These are phyloP conservation scores for Achaetomium macrosporum DNA, from an alignment of 2,329 filamentous ascomycete genomes.

Conservation along the genomic window DNA sequence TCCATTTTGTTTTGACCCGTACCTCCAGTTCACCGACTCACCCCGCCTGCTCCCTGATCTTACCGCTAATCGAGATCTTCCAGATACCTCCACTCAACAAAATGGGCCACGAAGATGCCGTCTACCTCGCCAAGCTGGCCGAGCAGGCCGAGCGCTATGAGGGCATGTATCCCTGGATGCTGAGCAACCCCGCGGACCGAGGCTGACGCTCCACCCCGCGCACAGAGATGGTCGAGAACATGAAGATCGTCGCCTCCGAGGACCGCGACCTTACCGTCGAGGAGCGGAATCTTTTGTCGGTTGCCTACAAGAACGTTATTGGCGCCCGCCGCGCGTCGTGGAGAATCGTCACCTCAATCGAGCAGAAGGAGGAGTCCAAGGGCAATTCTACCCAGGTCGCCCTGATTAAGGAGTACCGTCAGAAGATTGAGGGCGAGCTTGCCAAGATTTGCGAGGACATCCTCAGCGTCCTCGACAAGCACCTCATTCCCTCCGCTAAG, in stretches of 20 bases:
- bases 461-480: slow-evolving; percentile 86
- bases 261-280: slow-evolving; percentile 80
- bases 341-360: slow-evolving; percentile 97
- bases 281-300: slow-evolving; percentile 94
- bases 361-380: slow-evolving; percentile 99
- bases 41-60: slow-evolving; percentile 9
- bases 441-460: slow-evolving; percentile 98
- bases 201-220: slow-evolving; percentile 12
- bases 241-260: slow-evolving; percentile 95
- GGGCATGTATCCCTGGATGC: slow-evolving; percentile 54
- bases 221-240: slow-evolving; percentile 98
- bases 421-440: slow-evolving; percentile 96
- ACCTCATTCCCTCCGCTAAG: slow-evolving; percentile 90
- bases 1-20: slow-evolving; percentile 6
- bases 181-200: slow-evolving; percentile 7
- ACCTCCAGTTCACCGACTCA: slow-evolving; percentile 14
- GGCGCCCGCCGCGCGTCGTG: slow-evolving; percentile 93
- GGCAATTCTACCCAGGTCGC: slow-evolving; percentile 85
- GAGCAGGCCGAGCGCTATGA: slow-evolving; percentile 99
- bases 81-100: slow-evolving; percentile 34
- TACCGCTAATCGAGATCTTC: slow-evolving; percentile 24
- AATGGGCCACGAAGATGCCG: slow-evolving; percentile 99
- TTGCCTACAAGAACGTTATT: slow-evolving; percentile 99
- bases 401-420: slow-evolving; percentile 95
- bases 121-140: slow-evolving; percentile 99